phyloP scores from a whole-genome alignment of 1,139 yeast genomes.

The Taphrina flavorubra region DNA sequence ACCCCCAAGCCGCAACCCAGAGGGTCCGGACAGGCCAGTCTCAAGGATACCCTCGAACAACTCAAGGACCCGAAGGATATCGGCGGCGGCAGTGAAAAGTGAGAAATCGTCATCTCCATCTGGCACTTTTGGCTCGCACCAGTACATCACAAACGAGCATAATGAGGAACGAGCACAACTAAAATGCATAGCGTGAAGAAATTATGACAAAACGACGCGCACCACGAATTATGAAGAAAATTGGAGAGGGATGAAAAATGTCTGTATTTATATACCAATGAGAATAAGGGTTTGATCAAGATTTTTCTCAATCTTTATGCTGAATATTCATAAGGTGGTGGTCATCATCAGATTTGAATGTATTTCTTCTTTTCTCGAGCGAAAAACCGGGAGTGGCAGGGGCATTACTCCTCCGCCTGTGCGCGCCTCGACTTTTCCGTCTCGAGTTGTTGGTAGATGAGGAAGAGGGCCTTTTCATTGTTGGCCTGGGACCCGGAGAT shows the following conservation, averaged over 20 bases:
- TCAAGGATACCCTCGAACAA: slow-evolving; percentile 58
- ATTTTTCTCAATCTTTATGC: not conserved
- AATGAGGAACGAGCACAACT: not conserved
- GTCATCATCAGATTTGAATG: slow-evolving; percentile 3
- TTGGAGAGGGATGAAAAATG: not conserved
- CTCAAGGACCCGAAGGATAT: slow-evolving; percentile 17
- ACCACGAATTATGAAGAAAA: not conserved
- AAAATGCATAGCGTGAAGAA: not conserved
- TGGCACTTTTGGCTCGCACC: too few species aligned
- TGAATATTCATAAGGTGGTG: slow-evolving; percentile 4
- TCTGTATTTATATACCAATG: slow-evolving; percentile 12
- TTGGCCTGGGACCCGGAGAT: slow-evolving; percentile 69
- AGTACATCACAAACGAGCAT: not conserved
- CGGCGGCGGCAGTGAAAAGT: too few species aligned
- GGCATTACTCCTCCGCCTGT: slow-evolving; percentile 11
- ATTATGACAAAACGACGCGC: not conserved
- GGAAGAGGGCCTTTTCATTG: slow-evolving; percentile 70
- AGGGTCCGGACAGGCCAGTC: slow-evolving; percentile 70
- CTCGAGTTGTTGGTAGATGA: slow-evolving; percentile 76
- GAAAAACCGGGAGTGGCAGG: not conserved
- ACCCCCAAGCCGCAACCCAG: slow-evolving; percentile 77
- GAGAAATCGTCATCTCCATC: too few species aligned
- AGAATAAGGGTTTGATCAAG: not conserved
- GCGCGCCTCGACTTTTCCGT: slow-evolving; percentile 56
- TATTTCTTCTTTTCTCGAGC: too few species aligned